These are phyloP conservation scores for Grosmannia huntii DNA, from an alignment of 2,329 filamentous ascomycete genomes.

Conservation along the genomic window DNA sequence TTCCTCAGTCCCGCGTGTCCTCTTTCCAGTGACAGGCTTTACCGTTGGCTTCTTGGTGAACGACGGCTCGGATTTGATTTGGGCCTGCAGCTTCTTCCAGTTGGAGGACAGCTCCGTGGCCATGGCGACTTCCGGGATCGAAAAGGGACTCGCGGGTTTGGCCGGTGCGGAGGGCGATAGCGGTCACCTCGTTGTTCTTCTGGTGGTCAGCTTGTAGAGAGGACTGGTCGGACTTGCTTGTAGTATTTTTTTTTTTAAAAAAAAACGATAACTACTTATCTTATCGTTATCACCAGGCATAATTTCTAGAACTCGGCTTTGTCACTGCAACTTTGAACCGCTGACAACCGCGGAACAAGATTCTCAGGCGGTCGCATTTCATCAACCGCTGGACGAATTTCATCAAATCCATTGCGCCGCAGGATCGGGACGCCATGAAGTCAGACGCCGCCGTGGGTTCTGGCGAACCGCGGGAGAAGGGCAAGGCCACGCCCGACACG, in stretches of 20 bases:
- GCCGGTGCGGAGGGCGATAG: not conserved
- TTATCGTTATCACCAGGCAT: not conserved
- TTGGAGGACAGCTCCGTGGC: constrained; percentile 48
- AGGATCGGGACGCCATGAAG: constrained; percentile 18
- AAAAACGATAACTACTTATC: not conserved
- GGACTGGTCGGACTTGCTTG: not conserved
- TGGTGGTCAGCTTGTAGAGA: not conserved
- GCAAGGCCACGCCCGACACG: constrained; percentile 73
- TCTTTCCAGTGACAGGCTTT: constrained; percentile 18
- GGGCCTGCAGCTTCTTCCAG: constrained; percentile 66
- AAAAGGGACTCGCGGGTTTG: not conserved
- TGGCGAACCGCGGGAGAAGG: constrained; percentile 52
- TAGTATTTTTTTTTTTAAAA: not conserved
- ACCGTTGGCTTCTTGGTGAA: constrained; percentile 14
- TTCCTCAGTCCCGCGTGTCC: constrained; percentile 21
- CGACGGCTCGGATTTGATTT: constrained; percentile 35
- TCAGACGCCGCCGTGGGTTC: constrained; percentile 44
- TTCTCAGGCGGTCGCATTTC: not conserved
- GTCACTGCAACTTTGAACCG: not conserved
- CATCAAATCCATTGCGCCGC: not conserved
- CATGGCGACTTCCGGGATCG: constrained; percentile 18
- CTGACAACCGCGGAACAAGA: not conserved
- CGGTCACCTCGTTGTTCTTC: not conserved
- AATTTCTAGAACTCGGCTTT: not conserved
- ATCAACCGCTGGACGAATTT: not conserved